These are phyloP conservation scores for Dalechampia spathulata DNA, from an alignment of 441 rosid genomes.

Conservation along the genomic window DNA sequence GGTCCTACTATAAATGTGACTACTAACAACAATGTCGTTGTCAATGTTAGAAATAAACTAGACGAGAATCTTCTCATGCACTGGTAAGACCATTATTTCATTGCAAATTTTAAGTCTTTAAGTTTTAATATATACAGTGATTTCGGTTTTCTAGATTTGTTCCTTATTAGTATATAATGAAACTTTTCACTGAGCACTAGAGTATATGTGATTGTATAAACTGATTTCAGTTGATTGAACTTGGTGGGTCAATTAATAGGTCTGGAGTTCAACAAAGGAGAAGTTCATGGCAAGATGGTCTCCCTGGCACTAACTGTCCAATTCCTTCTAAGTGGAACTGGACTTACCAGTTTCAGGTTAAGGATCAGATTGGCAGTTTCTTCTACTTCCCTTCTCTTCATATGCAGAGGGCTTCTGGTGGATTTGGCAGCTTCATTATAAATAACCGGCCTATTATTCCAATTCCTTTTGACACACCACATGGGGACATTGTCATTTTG, in stretches of 20 bases:
- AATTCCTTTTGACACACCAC: constrained; percentile 73
- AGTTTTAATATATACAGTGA: not conserved
- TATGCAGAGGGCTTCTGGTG: constrained; percentile 90
- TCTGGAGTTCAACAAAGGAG: constrained; percentile 84
- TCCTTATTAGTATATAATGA: not conserved
- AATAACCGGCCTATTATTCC: constrained; percentile 70
- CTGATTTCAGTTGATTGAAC: constrained; percentile 1
- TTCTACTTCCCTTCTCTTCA: constrained; percentile 90
- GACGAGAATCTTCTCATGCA: constrained; percentile 79
- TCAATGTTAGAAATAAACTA: constrained; percentile 78
- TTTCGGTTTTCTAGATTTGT: not conserved
- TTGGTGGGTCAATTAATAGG: constrained; percentile 39
- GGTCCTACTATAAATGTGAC: constrained; percentile 83
- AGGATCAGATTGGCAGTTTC: constrained; percentile 95
- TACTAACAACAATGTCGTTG: constrained; percentile 72
- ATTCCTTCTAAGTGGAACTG: constrained; percentile 92
- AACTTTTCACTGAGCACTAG: not conserved
- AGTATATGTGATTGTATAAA: not conserved
- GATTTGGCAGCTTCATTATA: constrained; percentile 71
- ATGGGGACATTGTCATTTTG: constrained; percentile 60
- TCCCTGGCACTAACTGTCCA: constrained; percentile 88
- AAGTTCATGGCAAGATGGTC: constrained; percentile 96
- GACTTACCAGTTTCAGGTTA: constrained; percentile 94
- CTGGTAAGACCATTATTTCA: constrained; percentile 39
- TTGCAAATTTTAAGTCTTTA: not conserved